Base-by-base conservation (phyloP, 192 early-diverging fungal genomes). In the Coemansia sp. region DNA sequence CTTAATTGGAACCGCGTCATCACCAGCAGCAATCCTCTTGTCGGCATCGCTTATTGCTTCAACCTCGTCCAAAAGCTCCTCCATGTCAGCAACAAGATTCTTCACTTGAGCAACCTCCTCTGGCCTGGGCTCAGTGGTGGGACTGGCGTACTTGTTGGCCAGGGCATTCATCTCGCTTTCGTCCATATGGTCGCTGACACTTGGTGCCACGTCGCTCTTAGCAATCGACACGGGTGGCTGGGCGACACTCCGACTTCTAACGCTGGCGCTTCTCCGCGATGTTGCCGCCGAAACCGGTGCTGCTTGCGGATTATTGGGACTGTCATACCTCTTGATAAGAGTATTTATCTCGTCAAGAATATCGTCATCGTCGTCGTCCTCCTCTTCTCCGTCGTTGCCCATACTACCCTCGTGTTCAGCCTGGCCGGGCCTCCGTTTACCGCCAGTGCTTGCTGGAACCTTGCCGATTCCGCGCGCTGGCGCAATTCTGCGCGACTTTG, bases 81-180 rank as follows among this genome's bases (percentile, higher is more conserved):
- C 76, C 80, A 83, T 78, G 37, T 78, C 80, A 1, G 80, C 71
- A 45, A 77, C 75, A 47, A 82, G 56, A 3, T 71, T 68, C 49
- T 57, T 65, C 15, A 71, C 70, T 1, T 63, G 61, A 26, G 39
- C 39, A 8, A 47, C 42, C 1, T 67, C 60, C 21, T 38, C 61
- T 32, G 54, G 39, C 40, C 18, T 32, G 13, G 54, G 42, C 10
- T 16, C 49, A 16, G 19, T 37, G 9, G 42, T 59, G 0, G 80
- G 80, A 54, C 75, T 75, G 3, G 80, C 65, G 38, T 83, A 83
- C 57, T 83, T 83, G 23, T 61, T 49, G 1, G 67, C 72, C 59
- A 83, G 42, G 19, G 69, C 72, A 8, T 53, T 56, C 79, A 82
- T 82, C 41, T 56, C 68, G n/a, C 49, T 57, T 21, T 65, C 67